Conservation (phyloP, 2,329 filamentous ascomycete species). For the Trichoderma atrobrunneum region DNA sequence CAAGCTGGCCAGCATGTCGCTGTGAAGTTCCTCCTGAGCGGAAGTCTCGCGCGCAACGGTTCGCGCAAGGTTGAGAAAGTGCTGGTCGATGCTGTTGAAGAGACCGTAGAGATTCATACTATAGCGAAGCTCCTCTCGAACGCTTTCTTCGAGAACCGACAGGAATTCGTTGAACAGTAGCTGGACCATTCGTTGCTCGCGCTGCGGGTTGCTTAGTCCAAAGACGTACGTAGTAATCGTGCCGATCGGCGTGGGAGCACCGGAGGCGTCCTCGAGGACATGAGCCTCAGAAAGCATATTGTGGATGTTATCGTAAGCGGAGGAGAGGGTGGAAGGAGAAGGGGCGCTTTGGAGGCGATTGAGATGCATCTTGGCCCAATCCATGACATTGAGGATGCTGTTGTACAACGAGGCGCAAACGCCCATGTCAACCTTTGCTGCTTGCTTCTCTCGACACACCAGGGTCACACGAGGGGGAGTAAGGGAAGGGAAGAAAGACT, state of each 20-base stretch:
- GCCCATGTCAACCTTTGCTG: slow-evolving; percentile 17
- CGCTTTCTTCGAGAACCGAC: slow-evolving; percentile 81
- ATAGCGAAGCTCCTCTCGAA: slow-evolving; percentile 78
- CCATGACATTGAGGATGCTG: slow-evolving; percentile 89
- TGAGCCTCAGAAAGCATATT: slow-evolving; percentile 66
- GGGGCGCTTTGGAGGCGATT: slow-evolving; percentile 62
- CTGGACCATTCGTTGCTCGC: slow-evolving; percentile 75
- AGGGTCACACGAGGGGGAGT: background rate
- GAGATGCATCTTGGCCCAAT: slow-evolving; percentile 88
- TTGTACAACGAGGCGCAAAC: slow-evolving; percentile 24
- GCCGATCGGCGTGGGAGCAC: slow-evolving; percentile 66
- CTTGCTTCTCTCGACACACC: slow-evolving; percentile 16
- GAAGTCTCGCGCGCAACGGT: slow-evolving; percentile 81
- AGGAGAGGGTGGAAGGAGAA: slow-evolving; percentile 57
- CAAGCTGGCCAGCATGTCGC: slow-evolving; percentile 75
- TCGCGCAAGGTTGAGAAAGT: slow-evolving; percentile 84
- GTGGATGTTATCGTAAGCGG: slow-evolving; percentile 80
- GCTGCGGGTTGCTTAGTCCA: slow-evolving; percentile 76
- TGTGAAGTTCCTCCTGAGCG: slow-evolving; percentile 74
- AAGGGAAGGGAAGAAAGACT: background rate
- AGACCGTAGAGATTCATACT: slow-evolving; percentile 77
- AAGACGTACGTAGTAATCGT: slow-evolving; percentile 69
- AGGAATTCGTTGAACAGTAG: slow-evolving; percentile 84
- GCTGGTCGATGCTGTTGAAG: slow-evolving; percentile 88
- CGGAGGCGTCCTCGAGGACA: slow-evolving; percentile 52